Base-by-base conservation (phyloP, 2,329 filamentous ascomycete species). In the Aschersonia sp. region DNA sequence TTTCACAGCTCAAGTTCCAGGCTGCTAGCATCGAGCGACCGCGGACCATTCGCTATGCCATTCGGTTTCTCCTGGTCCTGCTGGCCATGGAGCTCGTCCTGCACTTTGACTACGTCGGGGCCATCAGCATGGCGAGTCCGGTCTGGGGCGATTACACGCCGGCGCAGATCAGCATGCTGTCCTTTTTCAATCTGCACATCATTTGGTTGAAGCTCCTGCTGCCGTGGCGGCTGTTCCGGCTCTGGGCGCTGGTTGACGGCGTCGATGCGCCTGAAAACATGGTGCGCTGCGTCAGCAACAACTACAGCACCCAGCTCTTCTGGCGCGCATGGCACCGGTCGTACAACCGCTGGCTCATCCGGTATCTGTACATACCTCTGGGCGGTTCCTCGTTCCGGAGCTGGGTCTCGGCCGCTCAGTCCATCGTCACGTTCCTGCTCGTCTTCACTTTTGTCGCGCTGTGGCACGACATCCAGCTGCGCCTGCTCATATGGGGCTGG, bases 261-360 rank as follows among this genome's bases (percentile, higher is more conserved):
- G 79, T 98, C 55, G 92, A 98, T 59, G 87, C 92, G 0, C 90
- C 92, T 0, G 92, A 98, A 67, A 98, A 98, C 68, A 95, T 98
- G 87, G 78, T 95, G 47, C 85, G 92, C 55, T 98, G 94, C 66
- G 87, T 95, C 66, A 89, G 82, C 59, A 81, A 98, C 69, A 97
- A 97, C 64, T 95, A 89, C 69, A 89, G 84, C 53, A 84, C 87
- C 0, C 74, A 89, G 41, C 81, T 83, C 22, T 98, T 98, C 68
- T 98, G 92, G 92, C 85, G 92, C 52, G 82, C 81, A 32, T 98
- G 94, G 94, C 92, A 98, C 66, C 82, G 89, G 46, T 87, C 81
- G 53, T 97, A 87, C 71, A 97, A 97, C 67, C 83, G 88, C 54
- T 98, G 89, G 88, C 76, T 92, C 49, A 75, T 97, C 45, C 81